Percentiles rank a stretch among this genome's conserved stretches.
Evolutionary conservation across 495 filamentous ascomycete genomes (phyloP).

Genomic region (Penicillium atrosanguineum): DNA sequence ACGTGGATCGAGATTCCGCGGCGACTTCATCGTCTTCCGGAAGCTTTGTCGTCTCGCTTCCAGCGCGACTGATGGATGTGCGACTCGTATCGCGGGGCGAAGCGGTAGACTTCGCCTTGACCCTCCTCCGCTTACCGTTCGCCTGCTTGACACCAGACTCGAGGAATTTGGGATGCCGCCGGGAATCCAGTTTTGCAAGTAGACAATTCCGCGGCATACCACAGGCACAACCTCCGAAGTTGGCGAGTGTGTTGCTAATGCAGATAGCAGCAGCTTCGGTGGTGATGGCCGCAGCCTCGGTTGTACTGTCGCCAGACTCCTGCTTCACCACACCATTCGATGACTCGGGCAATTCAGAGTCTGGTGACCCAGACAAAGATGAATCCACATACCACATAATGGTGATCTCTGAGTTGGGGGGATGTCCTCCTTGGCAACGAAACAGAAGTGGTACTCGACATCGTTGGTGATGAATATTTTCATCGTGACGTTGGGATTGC

Average conservation of each 20-base stretch:
- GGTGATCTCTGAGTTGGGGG: constrained; percentile 60
- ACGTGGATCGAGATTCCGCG: constrained; percentile 60
- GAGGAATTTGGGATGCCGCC: constrained; percentile 48
- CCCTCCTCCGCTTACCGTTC: constrained; percentile 55
- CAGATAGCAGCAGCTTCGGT: constrained; percentile 51
- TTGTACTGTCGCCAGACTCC: constrained; percentile 40
- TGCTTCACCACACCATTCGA: constrained; percentile 48
- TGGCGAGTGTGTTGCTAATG: constrained; percentile 73
- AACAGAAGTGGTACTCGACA: constrained; percentile 82
- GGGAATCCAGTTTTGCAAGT: constrained; percentile 71
- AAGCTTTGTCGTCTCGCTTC: constrained; percentile 65
- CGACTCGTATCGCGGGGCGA: constrained; percentile 69
- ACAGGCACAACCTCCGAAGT: constrained; percentile 89
- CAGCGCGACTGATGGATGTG: constrained; percentile 73
- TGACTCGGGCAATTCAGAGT: constrained; percentile 40
- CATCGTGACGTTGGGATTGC: constrained; percentile 76
- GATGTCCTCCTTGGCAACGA: constrained; percentile 75
- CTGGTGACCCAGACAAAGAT: too few species aligned
- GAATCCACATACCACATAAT: constrained; percentile 63
- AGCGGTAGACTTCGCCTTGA: constrained; percentile 56
- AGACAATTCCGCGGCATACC: constrained; percentile 60
- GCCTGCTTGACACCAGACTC: constrained; percentile 32
- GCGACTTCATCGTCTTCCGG: constrained; percentile 49
- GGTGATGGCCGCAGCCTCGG: constrained; percentile 43
- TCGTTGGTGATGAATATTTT: constrained; percentile 76